Base-by-base conservation (phyloP, 2,329 filamentous ascomycete species). In the Colletotrichum costaricense region DNA sequence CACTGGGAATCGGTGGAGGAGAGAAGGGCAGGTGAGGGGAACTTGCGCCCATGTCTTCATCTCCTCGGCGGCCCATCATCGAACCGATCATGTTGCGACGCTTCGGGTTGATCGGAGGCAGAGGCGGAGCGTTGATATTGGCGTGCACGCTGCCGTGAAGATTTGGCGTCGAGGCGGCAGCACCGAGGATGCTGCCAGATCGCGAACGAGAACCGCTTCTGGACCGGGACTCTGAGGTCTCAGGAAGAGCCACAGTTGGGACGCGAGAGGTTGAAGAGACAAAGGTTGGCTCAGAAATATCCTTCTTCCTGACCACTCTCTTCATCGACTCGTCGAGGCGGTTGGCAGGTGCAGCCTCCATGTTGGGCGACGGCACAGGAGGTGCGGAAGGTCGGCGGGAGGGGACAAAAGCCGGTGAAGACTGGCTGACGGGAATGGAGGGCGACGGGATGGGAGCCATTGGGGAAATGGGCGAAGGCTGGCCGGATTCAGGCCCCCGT, bases 31-130 rank as follows among this genome's bases (percentile, higher is more conserved):
- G 72, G 28, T 80, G 77, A 3, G 83, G 80, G 6, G 79, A 77
- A 56, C 80, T 80, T 28, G 80, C 77, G 57, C 77, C 79, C 76
- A 69, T 79, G 56, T 67, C 70, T 35, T 82, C 81, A 12, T 85
- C 83, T 5, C 80, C 81, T 14, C 78, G 79, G 22, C 81, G 80
- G 22, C 82, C 81, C 52, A 80, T 76, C 24, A 85, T 74, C 4
- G 80, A 80, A 28, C 81, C 82, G n/a, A 84, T 78, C 1, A 84
- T 79, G 11, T 84, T 85, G 66, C 87, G 85, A 11, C 89, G 86
- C 62, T 88, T 85, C 33, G 89, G 89, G 77, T 91, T 91, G 78
- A 91, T 88, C 2, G 89, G 89, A 2, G 89, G 89, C 46, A 91
- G 72, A 2, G 89, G 89, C 2, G 89, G 89, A 2, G 82, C 84